Evolutionary conservation across 306 rosid species (phyloP).

Genomic region (Begonia peltatifolia): DNA sequence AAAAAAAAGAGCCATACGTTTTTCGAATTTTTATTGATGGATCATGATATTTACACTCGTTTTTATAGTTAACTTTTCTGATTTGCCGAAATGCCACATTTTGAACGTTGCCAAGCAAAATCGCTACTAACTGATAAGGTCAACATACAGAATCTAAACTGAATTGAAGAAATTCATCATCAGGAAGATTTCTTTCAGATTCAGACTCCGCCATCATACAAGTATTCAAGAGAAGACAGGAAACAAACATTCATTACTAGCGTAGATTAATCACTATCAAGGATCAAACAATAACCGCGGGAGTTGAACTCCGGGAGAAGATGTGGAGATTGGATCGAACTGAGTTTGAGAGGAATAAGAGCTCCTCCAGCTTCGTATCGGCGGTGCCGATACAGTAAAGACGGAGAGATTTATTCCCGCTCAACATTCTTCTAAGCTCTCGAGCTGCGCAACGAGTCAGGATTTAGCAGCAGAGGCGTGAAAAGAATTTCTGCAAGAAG

Average conservation of each 20-base stretch:
- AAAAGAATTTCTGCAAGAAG: not conserved
- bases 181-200: not conserved
- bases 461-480: not conserved
- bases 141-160: too few species aligned
- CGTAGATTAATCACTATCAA: too few species aligned
- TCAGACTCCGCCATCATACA: not conserved
- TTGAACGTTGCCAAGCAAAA: too few species aligned
- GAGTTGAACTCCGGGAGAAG: slow-evolving; percentile 33
- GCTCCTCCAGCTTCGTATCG: slow-evolving; percentile 76
- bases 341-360: slow-evolving; percentile 47
- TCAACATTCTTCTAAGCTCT: slow-evolving; percentile 15
- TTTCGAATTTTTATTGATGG: too few species aligned
- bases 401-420: slow-evolving; percentile 11
- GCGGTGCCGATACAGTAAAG: slow-evolving; percentile 74
- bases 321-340: slow-evolving; percentile 45
- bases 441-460: not conserved
- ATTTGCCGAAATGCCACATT: too few species aligned
- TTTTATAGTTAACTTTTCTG: too few species aligned
- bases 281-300: slow-evolving; percentile 17
- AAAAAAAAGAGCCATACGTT: too few species aligned
- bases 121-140: too few species aligned
- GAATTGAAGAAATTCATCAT: too few species aligned
- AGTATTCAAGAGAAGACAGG: too few species aligned
- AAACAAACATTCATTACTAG: too few species aligned
- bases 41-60: too few species aligned